Evolutionary conservation across 1,284 basidiomycete species (phyloP).

Genomic region (Austroboletus niveus): DNA sequence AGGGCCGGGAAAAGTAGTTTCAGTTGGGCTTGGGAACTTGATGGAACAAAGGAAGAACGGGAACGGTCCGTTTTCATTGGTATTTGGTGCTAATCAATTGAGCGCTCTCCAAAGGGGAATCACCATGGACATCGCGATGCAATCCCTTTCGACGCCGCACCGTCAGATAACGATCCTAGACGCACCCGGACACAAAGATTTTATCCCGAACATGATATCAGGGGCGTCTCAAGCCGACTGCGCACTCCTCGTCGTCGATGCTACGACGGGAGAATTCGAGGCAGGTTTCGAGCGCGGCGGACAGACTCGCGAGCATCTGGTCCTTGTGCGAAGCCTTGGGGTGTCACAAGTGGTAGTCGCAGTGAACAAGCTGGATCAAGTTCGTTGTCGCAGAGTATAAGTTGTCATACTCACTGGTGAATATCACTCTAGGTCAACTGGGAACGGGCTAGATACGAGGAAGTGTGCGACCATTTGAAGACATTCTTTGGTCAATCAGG

Average conservation of each 20-base stretch:
- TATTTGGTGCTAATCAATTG: constrained; percentile 3
- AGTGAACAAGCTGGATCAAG: constrained; percentile 93
- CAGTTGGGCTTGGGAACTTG: constrained; percentile 97
- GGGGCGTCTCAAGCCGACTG: constrained; percentile 97
- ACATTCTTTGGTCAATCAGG: constrained; percentile 89
- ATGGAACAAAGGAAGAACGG: constrained; percentile 91
- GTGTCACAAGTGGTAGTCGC: constrained; percentile 92
- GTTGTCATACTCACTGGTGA: constrained; percentile 4
- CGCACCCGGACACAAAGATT: constrained; percentile 96
- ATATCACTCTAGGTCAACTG: constrained; percentile 69
- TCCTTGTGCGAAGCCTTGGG: constrained; percentile 92
- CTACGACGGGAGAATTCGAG: constrained; percentile 90
- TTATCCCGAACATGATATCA: constrained; percentile 99
- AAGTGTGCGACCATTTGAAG: constrained; percentile 73
- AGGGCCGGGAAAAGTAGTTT: constrained; percentile 94
- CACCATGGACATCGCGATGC: constrained; percentile 95
- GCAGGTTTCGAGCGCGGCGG: constrained; percentile 93
- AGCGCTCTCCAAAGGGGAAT: constrained; percentile 65
- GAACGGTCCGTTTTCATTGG: constrained; percentile 64
- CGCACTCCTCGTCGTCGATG: constrained; percentile 93
- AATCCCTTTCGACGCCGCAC: constrained; percentile 76
- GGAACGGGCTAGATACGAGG: constrained; percentile 80
- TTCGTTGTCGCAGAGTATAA: constrained; percentile 32
- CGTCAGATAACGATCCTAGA: constrained; percentile 90
- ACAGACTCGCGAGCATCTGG: constrained; percentile 95